Percentiles rank a stretch among this genome's conserved stretches.
These are phyloP conservation scores for Anisodus acutangulus DNA, from an alignment of 257 asterid genomes.

Conservation along the genomic window DNA sequence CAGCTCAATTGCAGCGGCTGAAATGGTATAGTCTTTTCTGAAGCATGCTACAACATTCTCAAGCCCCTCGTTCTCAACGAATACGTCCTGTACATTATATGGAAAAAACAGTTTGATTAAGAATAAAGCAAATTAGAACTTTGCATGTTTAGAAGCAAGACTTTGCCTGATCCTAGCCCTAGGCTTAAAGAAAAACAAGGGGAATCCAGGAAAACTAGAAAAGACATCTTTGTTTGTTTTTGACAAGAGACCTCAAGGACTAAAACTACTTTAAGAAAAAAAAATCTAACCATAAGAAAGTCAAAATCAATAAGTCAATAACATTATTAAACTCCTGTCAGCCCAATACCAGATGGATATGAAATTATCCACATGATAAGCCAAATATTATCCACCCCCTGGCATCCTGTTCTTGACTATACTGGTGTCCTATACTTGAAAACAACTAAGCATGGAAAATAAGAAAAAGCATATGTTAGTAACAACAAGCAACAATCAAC, in stretches of 20 bases:
- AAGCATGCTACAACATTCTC: slow-evolving; percentile 47
- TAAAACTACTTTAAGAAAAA: not conserved
- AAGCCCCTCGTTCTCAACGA: slow-evolving; percentile 55
- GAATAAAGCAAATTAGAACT: not conserved
- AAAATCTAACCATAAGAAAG: not conserved
- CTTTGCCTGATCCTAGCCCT: not conserved
- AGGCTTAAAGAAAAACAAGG: not conserved
- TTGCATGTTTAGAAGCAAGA: not conserved
- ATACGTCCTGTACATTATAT: slow-evolving; percentile 43
- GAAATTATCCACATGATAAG: not conserved
- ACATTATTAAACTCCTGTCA: not conserved
- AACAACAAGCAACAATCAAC: not conserved
- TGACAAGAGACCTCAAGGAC: not conserved
- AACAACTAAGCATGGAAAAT: not conserved
- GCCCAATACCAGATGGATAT: not conserved
- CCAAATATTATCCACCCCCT: not conserved
- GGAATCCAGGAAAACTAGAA: not conserved
- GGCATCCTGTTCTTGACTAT: not conserved
- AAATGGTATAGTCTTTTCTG: slow-evolving; percentile 38
- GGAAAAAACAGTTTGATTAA: slow-evolving; percentile 3
- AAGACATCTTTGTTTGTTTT: no score
- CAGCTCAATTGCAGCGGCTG: slow-evolving; percentile 51
- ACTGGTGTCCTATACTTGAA: not conserved
- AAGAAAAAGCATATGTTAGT: not conserved
- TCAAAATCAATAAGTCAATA: not conserved